phyloP scores from a whole-genome alignment of 2,329 filamentous ascomycete genomes.

The Aspergillus fumigatiaffinis region DNA sequence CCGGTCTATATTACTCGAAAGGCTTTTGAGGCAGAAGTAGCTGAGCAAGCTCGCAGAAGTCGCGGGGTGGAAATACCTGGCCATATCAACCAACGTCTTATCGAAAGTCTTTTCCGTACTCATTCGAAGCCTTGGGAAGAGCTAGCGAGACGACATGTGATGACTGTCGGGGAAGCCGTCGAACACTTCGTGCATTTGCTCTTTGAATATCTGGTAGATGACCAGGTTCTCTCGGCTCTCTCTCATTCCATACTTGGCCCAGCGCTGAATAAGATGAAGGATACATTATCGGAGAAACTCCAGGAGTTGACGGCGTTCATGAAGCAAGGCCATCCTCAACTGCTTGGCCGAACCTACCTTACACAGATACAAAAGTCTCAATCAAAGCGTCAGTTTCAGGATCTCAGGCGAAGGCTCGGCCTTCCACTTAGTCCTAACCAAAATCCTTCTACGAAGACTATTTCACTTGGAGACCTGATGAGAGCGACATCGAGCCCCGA shows the following conservation, averaged over 20 bases:
- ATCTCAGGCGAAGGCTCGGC: slow-evolving; percentile 2
- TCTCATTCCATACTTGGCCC: slow-evolving; percentile 17
- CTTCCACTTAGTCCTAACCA: not conserved
- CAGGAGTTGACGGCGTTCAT: slow-evolving; percentile 18
- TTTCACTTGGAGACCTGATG: not conserved
- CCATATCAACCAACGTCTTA: slow-evolving; percentile 28
- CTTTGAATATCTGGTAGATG: slow-evolving; percentile 22
- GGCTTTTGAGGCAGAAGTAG: too few relatives aligned
- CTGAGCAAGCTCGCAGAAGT: too few relatives aligned
- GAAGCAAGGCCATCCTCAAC: slow-evolving; percentile 22
- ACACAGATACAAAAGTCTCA: slow-evolving; percentile 5
- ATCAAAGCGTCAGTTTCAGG: slow-evolving; percentile 5
- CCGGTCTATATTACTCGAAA: slow-evolving; percentile 4
- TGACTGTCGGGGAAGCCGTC: slow-evolving; percentile 20
- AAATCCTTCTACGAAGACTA: not conserved
- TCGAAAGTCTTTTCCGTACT: slow-evolving; percentile 32
- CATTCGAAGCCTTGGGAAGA: slow-evolving; percentile 32
- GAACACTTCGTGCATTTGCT: slow-evolving; percentile 20
- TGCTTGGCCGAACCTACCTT: slow-evolving; percentile 13
- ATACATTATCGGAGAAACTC: slow-evolving; percentile 17
- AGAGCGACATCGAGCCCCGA: slow-evolving; percentile 1
- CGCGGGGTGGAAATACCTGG: slow-evolving; percentile 33
- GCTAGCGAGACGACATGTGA: slow-evolving; percentile 23
- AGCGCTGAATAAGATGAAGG: slow-evolving; percentile 20
- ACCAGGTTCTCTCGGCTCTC: slow-evolving; percentile 17